Conservation (phyloP, 2,329 filamentous ascomycete species). For the Elsinoe necatrix region DNA sequence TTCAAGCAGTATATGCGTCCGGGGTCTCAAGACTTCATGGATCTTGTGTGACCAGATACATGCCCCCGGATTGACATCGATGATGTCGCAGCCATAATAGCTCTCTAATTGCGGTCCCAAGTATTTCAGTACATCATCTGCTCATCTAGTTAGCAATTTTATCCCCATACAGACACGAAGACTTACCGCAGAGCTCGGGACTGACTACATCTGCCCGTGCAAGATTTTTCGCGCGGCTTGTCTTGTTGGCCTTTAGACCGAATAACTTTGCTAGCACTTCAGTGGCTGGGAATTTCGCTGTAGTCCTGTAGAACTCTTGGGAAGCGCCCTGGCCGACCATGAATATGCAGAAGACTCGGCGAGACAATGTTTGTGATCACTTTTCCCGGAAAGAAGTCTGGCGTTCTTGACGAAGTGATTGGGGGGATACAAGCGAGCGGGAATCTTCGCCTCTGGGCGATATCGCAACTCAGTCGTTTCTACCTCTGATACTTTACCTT, state of each 20-base stretch:
- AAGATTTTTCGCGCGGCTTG: background rate
- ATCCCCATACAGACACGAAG: background rate
- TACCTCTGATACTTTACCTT: no score
- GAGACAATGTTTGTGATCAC: no score
- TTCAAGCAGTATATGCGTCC: conserved; percentile 77
- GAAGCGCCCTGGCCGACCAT: background rate
- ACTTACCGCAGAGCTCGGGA: conserved; percentile 37
- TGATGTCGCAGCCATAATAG: conserved; percentile 69
- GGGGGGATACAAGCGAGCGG: no score
- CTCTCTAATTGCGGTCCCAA: conserved; percentile 59
- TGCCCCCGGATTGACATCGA: conserved; percentile 76
- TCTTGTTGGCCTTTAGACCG: background rate
- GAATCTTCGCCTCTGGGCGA: no score
- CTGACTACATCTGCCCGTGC: conserved; percentile 31
- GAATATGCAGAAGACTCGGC: background rate
- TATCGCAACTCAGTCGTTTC: no score
- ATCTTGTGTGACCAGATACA: conserved; percentile 73
- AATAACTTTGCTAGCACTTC: conserved; percentile 5
- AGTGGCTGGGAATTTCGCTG: conserved; percentile 13
- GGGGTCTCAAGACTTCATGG: conserved; percentile 65
- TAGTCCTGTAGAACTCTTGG: background rate
- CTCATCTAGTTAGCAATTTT: background rate
- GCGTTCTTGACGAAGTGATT: no score
- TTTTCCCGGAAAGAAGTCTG: no score
- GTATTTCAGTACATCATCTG: conserved; percentile 62